phyloP scores from a whole-genome alignment of 768 basidiomycete species.

The Lentinula detonsa region DNA sequence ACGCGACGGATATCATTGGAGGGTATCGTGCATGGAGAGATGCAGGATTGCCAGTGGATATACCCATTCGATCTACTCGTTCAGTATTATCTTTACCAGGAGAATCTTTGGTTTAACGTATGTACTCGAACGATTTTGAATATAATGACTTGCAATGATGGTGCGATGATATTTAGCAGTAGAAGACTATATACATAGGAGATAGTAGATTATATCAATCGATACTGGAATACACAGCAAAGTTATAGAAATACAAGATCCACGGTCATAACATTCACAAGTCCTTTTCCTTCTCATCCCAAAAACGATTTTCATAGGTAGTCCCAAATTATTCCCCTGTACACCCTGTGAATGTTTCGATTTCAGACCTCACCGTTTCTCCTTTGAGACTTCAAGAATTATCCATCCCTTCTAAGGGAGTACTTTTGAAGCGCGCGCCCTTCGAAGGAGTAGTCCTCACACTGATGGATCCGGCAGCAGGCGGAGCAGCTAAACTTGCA shows the following conservation, averaged over 20 bases:
- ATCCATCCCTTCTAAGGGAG: slow-evolving; percentile 46
- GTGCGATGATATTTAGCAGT: no score
- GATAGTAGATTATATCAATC: no score
- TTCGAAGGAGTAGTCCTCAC: slow-evolving; percentile 22
- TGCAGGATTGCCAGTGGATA: slow-evolving; percentile 55
- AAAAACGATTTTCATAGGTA: slow-evolving; percentile 13
- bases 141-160: no score
- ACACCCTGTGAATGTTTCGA: no score
- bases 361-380: not conserved
- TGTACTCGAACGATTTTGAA: no score
- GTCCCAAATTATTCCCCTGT: no score
- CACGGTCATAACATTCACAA: no score
- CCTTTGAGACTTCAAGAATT: not conserved
- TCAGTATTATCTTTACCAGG: not conserved
- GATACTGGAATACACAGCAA: no score
- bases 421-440: slow-evolving; percentile 69
- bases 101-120: not conserved
- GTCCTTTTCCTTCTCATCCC: no score
- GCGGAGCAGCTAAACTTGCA: slow-evolving; percentile 9
- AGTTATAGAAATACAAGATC: no score
- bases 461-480: slow-evolving; percentile 14
- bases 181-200: no score
- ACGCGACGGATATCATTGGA: slow-evolving; percentile 74
- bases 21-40: slow-evolving; percentile 70
- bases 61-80: slow-evolving; percentile 9